A percentile compares a stretch with the other conserved stretches of the same genome.
Evolutionary conservation across 306 rosid genomes (phyloP).

Genomic region (Glycine latifolia): DNA sequence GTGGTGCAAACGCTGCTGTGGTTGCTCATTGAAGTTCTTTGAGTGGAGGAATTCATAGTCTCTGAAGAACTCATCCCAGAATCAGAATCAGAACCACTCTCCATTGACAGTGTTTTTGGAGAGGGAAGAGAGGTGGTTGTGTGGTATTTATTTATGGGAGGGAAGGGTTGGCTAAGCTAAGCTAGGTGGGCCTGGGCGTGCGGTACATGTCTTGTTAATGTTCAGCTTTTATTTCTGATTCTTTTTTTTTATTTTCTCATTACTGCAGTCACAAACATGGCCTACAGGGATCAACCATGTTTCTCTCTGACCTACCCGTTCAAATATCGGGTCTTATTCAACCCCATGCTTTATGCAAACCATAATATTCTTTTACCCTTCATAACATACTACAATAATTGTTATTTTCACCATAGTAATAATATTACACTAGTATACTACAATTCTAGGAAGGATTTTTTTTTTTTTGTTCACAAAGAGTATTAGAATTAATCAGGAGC

Average conservation of each 20-base stretch:
- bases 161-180: background rate
- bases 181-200: slow-evolving; percentile 24
- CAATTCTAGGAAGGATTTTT: too few relatives aligned
- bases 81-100: slow-evolving; percentile 42
- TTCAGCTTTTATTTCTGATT: background rate
- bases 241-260: background rate
- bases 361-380: background rate
- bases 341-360: background rate
- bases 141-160: slow-evolving; percentile 66
- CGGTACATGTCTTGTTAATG: background rate
- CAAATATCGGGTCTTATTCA: background rate
- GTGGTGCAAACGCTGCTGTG: slow-evolving; percentile 75
- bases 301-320: background rate
- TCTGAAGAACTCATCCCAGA: slow-evolving; percentile 66
- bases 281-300: slow-evolving; percentile 11
- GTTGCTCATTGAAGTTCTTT: slow-evolving; percentile 69
- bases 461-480: too few relatives aligned
- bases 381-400: too few relatives aligned
- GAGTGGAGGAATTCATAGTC: slow-evolving; percentile 42
- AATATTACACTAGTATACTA: too few relatives aligned
- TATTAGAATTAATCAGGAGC: too few relatives aligned
- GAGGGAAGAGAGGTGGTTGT: slow-evolving; percentile 44
- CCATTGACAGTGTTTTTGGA: slow-evolving; percentile 11
- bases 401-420: too few relatives aligned
- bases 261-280: background rate